Evolutionary conservation across 768 basidiomycete species (phyloP), one percentile per base, ranked within the genome.

Genomic region (Xerocomellus chrysenteron): DNA sequence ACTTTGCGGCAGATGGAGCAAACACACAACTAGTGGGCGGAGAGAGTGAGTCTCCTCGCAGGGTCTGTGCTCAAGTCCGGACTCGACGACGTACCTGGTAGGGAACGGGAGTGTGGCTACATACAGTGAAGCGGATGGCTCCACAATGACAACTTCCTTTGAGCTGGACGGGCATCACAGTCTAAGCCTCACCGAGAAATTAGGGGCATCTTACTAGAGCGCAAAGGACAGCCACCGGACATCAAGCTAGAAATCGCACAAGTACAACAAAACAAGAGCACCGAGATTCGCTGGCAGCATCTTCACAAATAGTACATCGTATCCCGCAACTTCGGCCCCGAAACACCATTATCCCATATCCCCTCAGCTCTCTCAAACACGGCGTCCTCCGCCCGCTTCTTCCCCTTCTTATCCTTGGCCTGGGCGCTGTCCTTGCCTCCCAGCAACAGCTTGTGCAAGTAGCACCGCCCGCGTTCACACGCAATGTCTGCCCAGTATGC

Each of bases 1-100:
- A 86, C 83, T 67, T 88, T 88, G 55, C 86, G 81, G 64, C 86
- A 88, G 58, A 88, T 86, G 35, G 84, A 86, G 65, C 86, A 88
- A 6, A 82, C 50, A 61, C 86, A 88, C 33, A 87, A 66, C 82
- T 85, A 56, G 14, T 1, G 42, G 0, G 42, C 8, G 13, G 28
- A 26, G 19, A 46, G 6, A 13, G 16, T 47, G 26, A 24, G 32
- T 6, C 2, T 44, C 10, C 16, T 19, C 21, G 26, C 39, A 39
- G 17, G 26, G 30, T 30, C 19, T 5, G 3, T 10, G 11, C 3
- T 19, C 7, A 16, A 36, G 14, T 5, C 1, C 8, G 11, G 14
- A 35, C 0, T 32, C 10, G 43, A 42, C 21, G 36, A 37, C 56
- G 30, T 12, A 83, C 85, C 74, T 86, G 84, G 64, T 85, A 88